These are phyloP conservation scores for Calonectria pauciramosa DNA, from an alignment of 2,329 filamentous ascomycete species.

Conservation along the genomic window DNA sequence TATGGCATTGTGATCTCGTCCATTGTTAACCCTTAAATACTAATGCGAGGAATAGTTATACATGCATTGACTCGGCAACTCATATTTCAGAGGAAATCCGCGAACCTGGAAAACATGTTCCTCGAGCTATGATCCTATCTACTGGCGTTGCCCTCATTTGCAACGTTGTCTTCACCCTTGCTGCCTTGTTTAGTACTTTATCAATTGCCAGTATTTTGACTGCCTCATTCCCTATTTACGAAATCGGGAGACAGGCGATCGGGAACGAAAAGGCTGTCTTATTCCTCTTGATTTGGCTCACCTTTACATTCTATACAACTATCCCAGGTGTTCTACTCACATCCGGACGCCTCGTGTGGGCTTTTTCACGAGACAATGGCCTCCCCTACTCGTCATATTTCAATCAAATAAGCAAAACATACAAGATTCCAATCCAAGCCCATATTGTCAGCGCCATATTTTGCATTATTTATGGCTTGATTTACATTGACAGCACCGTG, in stretches of 20 bases:
- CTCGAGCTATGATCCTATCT: not conserved
- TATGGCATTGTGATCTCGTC: not conserved
- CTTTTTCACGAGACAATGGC: not conserved
- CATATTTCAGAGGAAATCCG: not conserved
- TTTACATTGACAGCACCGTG: not conserved
- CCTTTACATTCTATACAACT: not conserved
- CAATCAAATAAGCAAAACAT: not conserved
- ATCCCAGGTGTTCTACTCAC: not conserved
- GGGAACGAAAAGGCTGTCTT: not conserved
- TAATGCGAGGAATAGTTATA: not conserved
- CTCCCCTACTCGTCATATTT: not conserved
- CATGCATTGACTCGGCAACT: not conserved
- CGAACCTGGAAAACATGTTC: not conserved
- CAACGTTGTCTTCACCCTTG: not conserved
- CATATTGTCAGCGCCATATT: not conserved
- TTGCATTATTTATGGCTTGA: not conserved
- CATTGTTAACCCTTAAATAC: too few relatives aligned
- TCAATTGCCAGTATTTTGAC: not conserved
- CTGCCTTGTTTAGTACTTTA: not conserved
- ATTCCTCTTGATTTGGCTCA: not conserved
- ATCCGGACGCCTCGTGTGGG: not conserved
- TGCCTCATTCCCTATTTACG: not conserved
- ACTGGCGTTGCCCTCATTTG: not conserved
- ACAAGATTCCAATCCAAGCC: not conserved
- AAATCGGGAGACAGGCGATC: not conserved